Base-by-base conservation (phyloP, 2,329 filamentous ascomycete species). In the Emydomyces testavorans region DNA sequence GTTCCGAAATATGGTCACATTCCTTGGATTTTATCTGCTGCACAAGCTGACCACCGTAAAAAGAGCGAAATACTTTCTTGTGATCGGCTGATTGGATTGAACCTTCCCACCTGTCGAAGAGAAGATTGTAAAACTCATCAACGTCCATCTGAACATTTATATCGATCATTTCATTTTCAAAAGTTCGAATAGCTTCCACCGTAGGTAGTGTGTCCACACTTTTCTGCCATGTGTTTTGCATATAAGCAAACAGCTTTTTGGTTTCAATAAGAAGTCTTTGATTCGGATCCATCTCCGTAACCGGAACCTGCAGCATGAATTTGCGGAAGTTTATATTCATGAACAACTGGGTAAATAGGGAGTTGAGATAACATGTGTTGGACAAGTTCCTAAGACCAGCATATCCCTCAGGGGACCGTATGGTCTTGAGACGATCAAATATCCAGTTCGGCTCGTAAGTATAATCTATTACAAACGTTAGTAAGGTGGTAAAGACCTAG, bases 361-460 rank as follows among this genome's bases (percentile, higher is more conserved):
- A 96, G 62, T 98, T 98, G 61, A 96, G 76, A 62, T 98, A 98
- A 66, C 92, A 98, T 0, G 93, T 96, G 61, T 95, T 94, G 7
- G 87, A 92, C 13, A 95, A 75, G 58, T 98, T 98, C 49, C 77
- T 77, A n/a, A 98, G 67, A 1, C 92, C 92, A n/a, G 84, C 79
- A 61, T 94, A 94, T 16, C 87, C 88, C 53, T 84, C 84, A 1
- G 77, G 67, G 1, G 85, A 80, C 52, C 87, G 79, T n/a, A 93
- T 75, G 13, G 79, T 76, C 57, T 77, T 80, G 32, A 65, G 66
- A 28, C 81, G 74, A 43, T 90, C 84, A 52, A 85, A 82, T 39
- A 71, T 65, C 58, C 72, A 76, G 3, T 68, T 68, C 2, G 83
- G 67, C 0, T 85, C 77, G 52, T 81, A 82, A 11, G 72, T 70